These are phyloP conservation scores for Quercus engelmannii DNA, from an alignment of 306 rosid species.

Conservation along the genomic window DNA sequence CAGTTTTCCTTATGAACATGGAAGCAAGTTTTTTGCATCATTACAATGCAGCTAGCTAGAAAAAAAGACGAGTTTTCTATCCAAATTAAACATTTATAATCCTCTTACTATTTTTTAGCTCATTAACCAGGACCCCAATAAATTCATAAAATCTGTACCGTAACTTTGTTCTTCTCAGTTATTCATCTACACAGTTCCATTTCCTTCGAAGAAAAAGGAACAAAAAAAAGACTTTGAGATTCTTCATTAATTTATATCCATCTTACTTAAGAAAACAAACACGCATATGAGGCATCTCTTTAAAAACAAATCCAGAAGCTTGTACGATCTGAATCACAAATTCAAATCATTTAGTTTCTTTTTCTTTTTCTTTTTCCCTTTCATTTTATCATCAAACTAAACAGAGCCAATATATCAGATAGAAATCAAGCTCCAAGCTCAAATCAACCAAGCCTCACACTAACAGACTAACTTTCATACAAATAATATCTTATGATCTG, in stretches of 20 bases:
- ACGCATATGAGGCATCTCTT: neutral
- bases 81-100: neutral
- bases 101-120: neutral
- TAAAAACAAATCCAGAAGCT: neutral
- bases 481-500: neutral
- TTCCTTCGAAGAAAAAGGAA: neutral
- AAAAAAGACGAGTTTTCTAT: neutral
- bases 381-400: neutral
- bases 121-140: neutral
- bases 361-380: neutral
- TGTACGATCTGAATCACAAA: neutral
- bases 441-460: slow-evolving; percentile 9
- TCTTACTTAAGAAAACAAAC: neutral
- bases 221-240: neutral
- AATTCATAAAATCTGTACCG: neutral
- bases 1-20: neutral
- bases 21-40: neutral
- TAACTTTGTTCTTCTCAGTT: neutral
- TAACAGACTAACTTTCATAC: no score
- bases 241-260: neutral
- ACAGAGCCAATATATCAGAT: neutral
- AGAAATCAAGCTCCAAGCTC: neutral
- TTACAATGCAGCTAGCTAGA: neutral
- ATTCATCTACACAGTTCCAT: neutral
- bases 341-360: neutral